Evolutionary conservation across 2,329 filamentous ascomycete species (phyloP).

Genomic region (Ambrosiella cleistominuta): DNA sequence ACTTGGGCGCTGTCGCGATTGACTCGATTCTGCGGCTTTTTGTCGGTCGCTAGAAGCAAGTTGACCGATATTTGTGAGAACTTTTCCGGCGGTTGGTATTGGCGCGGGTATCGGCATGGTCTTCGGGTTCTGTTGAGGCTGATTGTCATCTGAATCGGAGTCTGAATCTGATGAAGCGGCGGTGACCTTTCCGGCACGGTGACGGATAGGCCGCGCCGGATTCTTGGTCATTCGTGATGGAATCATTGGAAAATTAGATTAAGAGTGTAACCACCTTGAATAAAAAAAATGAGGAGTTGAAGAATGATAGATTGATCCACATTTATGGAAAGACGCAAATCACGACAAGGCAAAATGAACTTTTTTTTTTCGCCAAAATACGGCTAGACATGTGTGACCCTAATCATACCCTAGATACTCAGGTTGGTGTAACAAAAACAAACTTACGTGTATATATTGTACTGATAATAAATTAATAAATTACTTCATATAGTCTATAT

Average conservation of each 20-base stretch:
- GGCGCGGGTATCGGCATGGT: constrained; percentile 34
- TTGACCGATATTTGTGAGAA: constrained; percentile 35
- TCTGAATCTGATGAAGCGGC: constrained; percentile 38
- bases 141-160: constrained; percentile 21
- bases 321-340: too few species aligned
- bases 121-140: constrained; percentile 18
- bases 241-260: constrained; percentile 28
- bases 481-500: too few species aligned
- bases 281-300: too few species aligned
- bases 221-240: constrained; percentile 89
- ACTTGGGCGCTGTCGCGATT: constrained; percentile 23
- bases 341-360: too few species aligned
- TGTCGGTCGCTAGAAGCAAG: constrained; percentile 33
- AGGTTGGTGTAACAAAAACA: not conserved
- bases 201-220: constrained; percentile 59
- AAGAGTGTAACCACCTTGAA: too few species aligned
- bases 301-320: too few species aligned
- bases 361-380: too few species aligned
- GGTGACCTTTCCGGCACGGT: constrained; percentile 67
- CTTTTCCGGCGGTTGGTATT: constrained; percentile 33
- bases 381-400: too few species aligned
- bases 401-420: too few species aligned
- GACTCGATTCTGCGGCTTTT: constrained; percentile 29
- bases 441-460: not conserved
- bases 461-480: not conserved